phyloP scores from a whole-genome alignment of 345 rosid genomes.

The Viola odorata region DNA sequence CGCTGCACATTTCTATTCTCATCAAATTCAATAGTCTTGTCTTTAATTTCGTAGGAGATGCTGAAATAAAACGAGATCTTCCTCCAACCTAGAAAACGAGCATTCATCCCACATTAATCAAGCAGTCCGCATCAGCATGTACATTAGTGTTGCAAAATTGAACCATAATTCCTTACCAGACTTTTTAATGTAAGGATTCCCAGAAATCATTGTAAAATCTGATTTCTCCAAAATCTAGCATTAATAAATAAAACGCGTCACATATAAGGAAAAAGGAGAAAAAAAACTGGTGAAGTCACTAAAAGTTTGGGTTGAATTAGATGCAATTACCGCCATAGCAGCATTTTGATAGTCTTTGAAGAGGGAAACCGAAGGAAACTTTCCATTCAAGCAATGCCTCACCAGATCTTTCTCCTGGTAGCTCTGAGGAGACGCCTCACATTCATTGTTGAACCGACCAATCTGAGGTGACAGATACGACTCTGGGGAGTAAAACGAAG shows the following conservation, averaged over 20 bases:
- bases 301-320: constrained; percentile 3
- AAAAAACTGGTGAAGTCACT: constrained; percentile 5
- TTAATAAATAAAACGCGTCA: no score
- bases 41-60: constrained; percentile 78
- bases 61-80: constrained; percentile 92
- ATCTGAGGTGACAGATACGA: constrained; percentile 68
- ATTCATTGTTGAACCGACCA: constrained; percentile 24
- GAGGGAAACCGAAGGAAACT: constrained; percentile 76
- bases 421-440: constrained; percentile 38
- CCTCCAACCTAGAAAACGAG: constrained; percentile 74
- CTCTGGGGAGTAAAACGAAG: constrained; percentile 47
- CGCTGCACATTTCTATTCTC: constrained; percentile 87
- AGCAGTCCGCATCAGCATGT: neutral
- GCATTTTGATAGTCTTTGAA: constrained; percentile 87
- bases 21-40: constrained; percentile 83
- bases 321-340: constrained; percentile 70
- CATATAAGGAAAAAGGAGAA: neutral
- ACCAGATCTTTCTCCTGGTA: constrained; percentile 38
- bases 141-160: neutral
- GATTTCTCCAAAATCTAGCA: constrained; percentile 83
- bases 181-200: constrained; percentile 80
- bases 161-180: constrained; percentile 45
- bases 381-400: constrained; percentile 71
- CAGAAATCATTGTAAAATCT: constrained; percentile 82
- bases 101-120: constrained; percentile 9